Evolutionary conservation across 1,284 basidiomycete species (phyloP).

Genomic region (Apiotrichum akiyoshidainum): DNA sequence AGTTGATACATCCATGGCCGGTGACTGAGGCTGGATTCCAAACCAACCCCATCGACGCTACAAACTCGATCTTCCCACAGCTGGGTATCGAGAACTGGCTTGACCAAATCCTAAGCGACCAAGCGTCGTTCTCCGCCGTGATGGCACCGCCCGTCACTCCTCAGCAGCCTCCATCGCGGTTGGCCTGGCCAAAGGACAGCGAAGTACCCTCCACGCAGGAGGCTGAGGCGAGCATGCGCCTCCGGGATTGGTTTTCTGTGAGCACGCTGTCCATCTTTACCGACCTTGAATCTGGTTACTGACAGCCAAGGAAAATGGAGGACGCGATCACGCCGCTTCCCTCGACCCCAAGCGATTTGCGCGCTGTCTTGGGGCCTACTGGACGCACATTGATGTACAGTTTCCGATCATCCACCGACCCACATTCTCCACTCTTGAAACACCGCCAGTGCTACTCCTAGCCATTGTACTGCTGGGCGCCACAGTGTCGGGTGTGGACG

Average conservation of each 20-base stretch:
- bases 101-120: conserved; percentile 14
- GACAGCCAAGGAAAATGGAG: conserved; percentile 1
- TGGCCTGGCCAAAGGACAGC: neutral
- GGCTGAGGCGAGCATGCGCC: neutral
- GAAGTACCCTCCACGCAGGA: conserved; percentile 2
- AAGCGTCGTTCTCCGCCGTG: neutral
- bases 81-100: conserved; percentile 15
- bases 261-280: neutral
- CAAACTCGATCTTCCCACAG: conserved; percentile 1
- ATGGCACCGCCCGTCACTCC: neutral
- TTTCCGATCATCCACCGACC: conserved; percentile 10
- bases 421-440: neutral
- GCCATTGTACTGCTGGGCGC: conserved; percentile 6
- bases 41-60: neutral
- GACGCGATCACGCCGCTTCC: neutral
- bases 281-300: neutral
- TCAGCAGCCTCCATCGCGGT: neutral
- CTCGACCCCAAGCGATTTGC: conserved; percentile 4
- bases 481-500: conserved; percentile 2
- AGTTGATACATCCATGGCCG: conserved; percentile 1
- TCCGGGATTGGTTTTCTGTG: conserved; percentile 6
- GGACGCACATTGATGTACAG: conserved; percentile 4
- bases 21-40: neutral
- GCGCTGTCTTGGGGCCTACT: conserved; percentile 2
- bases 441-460: conserved; percentile 4